Evolutionary conservation across 148 eudicot genomes (phyloP), one percentile per base, ranked within the genome.

Genomic region (Nepenthes mirabilis): DNA sequence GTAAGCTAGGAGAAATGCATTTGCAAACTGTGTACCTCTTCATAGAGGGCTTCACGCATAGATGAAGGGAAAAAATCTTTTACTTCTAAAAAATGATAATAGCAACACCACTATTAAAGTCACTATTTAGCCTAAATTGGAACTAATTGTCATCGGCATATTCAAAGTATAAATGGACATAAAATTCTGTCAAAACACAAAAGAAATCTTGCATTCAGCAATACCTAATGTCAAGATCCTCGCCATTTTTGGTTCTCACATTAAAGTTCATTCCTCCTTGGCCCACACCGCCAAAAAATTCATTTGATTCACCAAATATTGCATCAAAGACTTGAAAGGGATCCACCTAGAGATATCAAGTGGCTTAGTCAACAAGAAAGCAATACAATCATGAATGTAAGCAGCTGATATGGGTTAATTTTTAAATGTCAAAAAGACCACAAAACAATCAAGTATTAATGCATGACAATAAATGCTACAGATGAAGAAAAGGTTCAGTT

Each of bases 281-380:
- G 56, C 82, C 82, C 51, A 61, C 61, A 55, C 70, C 82, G 61
- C 91, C 85, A 70, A 86, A 90, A 65, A 90, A 71, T 45, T 72
- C 75, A 80, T 68, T 71, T 64, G 80, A 64, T 35, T 83, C 86
- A 6, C 91, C 88, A 79, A 86, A 90, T 70, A 82, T 73, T 62
- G 80, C 58, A 70, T 77, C 81, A 72, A 90, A 86, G 7, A 82
- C 79, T 40, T 86, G 84, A 82, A 86, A 90, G 58, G 97, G 91
- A 62, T 90, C 91, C 65, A 80, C 86, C 97, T 90, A 57, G 47
- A 56, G 2, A 47, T 60, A 73, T 61, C 64, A 73, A n/a, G 59
- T 56, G 35, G n/a, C 12, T 55, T 52, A 59, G 55, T 8, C 43
- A 65, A 53, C 23, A 47, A 13, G 35, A 36, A 8, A 47, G 45